Evolutionary conservation across 306 rosid species (phyloP).

Genomic region (Myrica gale): DNA sequence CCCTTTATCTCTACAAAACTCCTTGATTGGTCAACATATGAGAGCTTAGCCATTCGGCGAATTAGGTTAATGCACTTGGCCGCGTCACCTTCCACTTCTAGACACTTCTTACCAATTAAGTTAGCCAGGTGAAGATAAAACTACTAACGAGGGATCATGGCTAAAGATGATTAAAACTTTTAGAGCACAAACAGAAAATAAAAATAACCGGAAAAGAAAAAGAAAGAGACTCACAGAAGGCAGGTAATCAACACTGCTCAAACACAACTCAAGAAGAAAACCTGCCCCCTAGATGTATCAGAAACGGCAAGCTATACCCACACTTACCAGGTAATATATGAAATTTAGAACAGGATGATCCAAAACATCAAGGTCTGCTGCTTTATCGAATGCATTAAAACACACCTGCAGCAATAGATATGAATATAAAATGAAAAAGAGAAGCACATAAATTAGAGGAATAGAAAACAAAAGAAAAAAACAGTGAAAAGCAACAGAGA

Average conservation of each 20-base stretch:
- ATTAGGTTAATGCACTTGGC: background rate
- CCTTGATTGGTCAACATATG: background rate
- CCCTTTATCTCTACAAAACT: no score
- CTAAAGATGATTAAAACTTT: no score
- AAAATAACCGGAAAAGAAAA: no score
- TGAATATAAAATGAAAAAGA: constrained; percentile 5
- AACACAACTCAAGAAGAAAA: no score
- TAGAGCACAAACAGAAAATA: background rate
- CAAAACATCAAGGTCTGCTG: constrained; percentile 88
- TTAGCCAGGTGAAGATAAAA: no score
- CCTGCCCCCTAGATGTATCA: no score
- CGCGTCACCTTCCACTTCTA: background rate
- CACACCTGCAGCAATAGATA: constrained; percentile 64
- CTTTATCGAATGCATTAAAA: constrained; percentile 74
- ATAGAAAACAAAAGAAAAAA: background rate
- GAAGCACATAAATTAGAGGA: constrained; percentile 1
- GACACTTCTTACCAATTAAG: no score
- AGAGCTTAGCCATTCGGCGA: background rate
- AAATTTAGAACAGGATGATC: constrained; percentile 90
- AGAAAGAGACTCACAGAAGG: no score
- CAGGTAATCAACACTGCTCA: no score
- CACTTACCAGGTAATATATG: constrained; percentile 78
- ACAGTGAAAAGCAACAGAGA: constrained; percentile 1
- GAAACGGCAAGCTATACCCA: background rate
- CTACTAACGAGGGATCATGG: background rate